Evolutionary conservation across 148 eudicot species (phyloP).

Genomic region (Cornus kousa): DNA sequence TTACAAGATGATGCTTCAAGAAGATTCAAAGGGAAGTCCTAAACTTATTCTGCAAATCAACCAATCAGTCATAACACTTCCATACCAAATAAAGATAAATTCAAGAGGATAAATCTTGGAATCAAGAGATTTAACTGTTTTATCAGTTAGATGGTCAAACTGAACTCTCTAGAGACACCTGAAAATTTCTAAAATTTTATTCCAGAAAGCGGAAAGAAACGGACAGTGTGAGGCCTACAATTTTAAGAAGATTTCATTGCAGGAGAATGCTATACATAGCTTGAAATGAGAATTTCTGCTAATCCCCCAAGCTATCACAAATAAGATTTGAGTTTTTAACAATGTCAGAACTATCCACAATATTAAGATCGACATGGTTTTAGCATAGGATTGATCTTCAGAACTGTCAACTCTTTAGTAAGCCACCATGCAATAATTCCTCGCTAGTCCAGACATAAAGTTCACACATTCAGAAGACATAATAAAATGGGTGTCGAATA

Average conservation of each 20-base stretch:
- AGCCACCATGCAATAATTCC: neutral
- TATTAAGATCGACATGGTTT: neutral
- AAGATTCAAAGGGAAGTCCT: neutral
- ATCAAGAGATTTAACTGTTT: too few species aligned
- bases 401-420: neutral
- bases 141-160: neutral
- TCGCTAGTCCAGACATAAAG: neutral
- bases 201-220: neutral
- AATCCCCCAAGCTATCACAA: neutral
- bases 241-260: neutral
- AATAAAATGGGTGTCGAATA: slow-evolving; percentile 1
- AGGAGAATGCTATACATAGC: neutral
- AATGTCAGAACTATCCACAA: neutral
- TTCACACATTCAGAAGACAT: too few species aligned
- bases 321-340: neutral
- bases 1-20: too few species aligned
- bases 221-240: neutral
- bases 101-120: neutral
- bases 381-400: neutral
- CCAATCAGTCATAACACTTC: neutral
- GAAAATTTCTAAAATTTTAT: neutral
- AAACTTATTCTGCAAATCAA: neutral
- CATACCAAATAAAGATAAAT: neutral
- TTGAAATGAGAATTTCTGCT: neutral
- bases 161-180: neutral